Base-by-base conservation (phyloP, 805 yeast species). In the Citeromyces nyonsensis region DNA sequence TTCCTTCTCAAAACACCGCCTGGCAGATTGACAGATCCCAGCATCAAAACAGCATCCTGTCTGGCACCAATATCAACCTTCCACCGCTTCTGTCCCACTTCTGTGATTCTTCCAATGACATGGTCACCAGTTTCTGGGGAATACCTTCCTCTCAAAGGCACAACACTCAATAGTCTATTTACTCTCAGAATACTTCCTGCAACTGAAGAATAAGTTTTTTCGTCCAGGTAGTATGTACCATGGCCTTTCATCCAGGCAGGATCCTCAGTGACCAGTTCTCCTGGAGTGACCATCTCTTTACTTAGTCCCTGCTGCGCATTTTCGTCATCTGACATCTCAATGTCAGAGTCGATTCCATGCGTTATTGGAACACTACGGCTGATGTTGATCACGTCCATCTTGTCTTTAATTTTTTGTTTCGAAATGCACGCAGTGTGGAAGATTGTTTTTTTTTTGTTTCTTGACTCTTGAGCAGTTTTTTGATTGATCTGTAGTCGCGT, bases 211-310 rank as follows among this genome's bases (percentile, higher is more conserved):
- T 70, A 84, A 1, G 95, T 84, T 43, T 66, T 61, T 41, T 77
- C 78, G 24, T 72, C 73, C 26, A 79, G 56, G 41, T 76, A 71
- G 51, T 84, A 91, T 0, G 97, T 91, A 5, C 98, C 98, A 48
- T 88, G 98, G 22, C 98, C 98, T 48, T 94, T 71, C 98, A 91
- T 91, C 96, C 97, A 91, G 2, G 77, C 67, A 5, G 95, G 82
- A 47, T 91, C 97, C 43, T 82, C 91, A 0, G 97, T 91, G n/a
- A 91, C 81, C 32, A 86, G 57, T 50, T 91, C 96, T 7, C 98
- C 98, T 0, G 98, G 98, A 1, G 96, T 84, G 12, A 88, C 94
- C 7, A 91, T 54, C 9, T 54, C 42, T 5, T 39, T 54, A 29
- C 52, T 53, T 11, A 54, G 20, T 10, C 38, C 40, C 41, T 34